Base-by-base conservation (phyloP, 1,284 basidiomycete species). In the Naganishia sp. region DNA sequence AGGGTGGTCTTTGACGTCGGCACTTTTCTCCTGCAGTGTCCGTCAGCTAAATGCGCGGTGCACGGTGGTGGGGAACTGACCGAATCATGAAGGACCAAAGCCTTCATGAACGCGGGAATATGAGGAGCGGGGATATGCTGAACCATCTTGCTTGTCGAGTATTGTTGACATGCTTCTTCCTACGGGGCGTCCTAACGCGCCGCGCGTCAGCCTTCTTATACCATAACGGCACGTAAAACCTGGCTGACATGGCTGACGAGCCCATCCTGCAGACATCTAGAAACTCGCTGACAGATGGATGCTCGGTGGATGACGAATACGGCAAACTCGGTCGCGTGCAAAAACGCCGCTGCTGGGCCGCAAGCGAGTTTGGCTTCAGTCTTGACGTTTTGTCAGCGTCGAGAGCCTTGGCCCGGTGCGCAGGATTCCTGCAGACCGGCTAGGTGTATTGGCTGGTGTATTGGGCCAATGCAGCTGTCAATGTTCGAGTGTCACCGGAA, bases 61-160 rank as follows among this genome's bases (percentile, higher is more conserved):
- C 36, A 48, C 2, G 31, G 13, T 1, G 18, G 31, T 6, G 11
- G 6, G 10, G 28, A 28, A 53, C 69, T 69, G 33, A 69, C 70
- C 39, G 67, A 56, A 4, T 70, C 70, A 55, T 73, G 46, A 42
- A 70, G 60, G 48, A 74, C 71, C 49, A 76, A 63, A 31, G 75
- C 75, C 60, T 72, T 68, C 72, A 75, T 75, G 31, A 71, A 75
- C 45, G 65, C 64, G 15, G 72, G 69, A 31, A 69, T 53, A 6
- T 65, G 42, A 16, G 46, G 55, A 15, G 28, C 43, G 46, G 33
- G 45, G 10, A 52, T 50, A 18, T 48, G 56, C n/a, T 13, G 18
- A 31, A 52, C 59, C 59, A 61, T 61, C 9, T 36, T 60, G 31
- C n/a, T 10, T 2, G 7, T 39, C 36, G 36, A 33, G 28, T 50